Evolutionary conservation across 1,284 basidiomycete genomes (phyloP).

Genomic region (Fomitopsis pinicola): DNA sequence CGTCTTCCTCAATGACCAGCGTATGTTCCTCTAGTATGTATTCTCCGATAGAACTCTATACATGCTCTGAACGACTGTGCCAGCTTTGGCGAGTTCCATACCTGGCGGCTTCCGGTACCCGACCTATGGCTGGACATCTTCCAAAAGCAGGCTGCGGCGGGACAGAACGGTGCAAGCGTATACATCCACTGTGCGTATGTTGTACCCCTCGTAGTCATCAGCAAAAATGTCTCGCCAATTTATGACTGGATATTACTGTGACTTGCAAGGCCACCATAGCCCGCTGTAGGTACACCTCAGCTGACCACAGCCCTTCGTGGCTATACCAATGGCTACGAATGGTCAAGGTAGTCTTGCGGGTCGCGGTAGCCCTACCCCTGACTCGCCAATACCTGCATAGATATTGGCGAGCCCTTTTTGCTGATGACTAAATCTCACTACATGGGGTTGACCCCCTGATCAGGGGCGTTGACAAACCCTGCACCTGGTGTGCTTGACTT

Average conservation of each 20-base stretch:
- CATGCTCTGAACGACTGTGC: not conserved
- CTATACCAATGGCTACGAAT: too few species aligned
- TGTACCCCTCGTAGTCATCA: not conserved
- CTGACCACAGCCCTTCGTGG: too few species aligned
- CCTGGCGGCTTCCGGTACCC: conserved; percentile 77
- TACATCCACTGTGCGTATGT: conserved; percentile 54
- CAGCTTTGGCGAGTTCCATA: conserved; percentile 76
- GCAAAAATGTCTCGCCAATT: too few species aligned
- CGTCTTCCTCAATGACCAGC: conserved; percentile 24
- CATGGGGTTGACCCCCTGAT: not conserved
- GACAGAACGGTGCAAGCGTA: conserved; percentile 71
- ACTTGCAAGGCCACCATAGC: too few species aligned
- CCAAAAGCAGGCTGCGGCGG: conserved; percentile 77
- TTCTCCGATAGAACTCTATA: not conserved
- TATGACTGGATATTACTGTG: too few species aligned
- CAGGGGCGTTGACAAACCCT: conserved; percentile 66
- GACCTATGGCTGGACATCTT: conserved; percentile 80
- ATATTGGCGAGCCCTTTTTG: too few species aligned
- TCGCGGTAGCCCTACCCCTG: too few species aligned
- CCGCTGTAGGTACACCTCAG: too few species aligned
- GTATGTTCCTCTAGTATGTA: conserved; percentile 46
- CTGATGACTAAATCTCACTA: too few species aligned
- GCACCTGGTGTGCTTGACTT: conserved; percentile 73
- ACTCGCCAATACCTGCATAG: too few species aligned
- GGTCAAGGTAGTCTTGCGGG: too few species aligned